Evolutionary conservation across 768 basidiomycete species (phyloP), one percentile per base, ranked within the genome.

Genomic region (Trametes cinnabarina): DNA sequence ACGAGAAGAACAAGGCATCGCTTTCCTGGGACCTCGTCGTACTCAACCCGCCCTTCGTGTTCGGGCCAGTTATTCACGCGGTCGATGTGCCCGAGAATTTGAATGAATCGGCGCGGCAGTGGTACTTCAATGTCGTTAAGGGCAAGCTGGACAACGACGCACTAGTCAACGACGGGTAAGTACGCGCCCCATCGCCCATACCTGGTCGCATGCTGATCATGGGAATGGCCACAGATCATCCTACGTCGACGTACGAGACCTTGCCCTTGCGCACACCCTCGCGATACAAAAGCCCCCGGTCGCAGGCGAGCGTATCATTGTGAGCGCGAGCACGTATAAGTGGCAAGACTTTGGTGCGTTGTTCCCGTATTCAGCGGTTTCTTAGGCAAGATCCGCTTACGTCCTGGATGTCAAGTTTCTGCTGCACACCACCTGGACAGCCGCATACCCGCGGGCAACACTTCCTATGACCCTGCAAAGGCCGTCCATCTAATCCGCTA

Each of bases 21-120:
- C 65, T 82, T 22, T 58, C 66, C 1, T 85, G 80, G 79, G 85
- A 85, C 60, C 62, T 87, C 19, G 72, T 76, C 2, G 76, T 77
- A 9, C 58, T 86, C 34, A 81, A 81, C 63, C 85, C 85, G 20
- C 82, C 85, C 11, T 81, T 71, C 55, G 53, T 65, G 28, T 65
- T 55, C 30, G 57, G 65, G 37, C 68, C 68, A 6, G 39, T 52
- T 22, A 47, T 67, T 28, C 76, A 79, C 59, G 70, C 73, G 35
- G 68, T 72, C 22, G 66, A 69, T 22, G 61, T 59, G 15, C 65
- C 69, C 30, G 72, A 72, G 30, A 59, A 64, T 37, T 66, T 80
- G 57, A 78, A 77, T 70, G 71, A 74, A n/a, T 69, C 69, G 6
- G 55, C 63, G 46, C 30, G 41, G 25, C 60, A 64, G 10, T 66